phyloP scores from a whole-genome alignment of 2,329 filamentous ascomycete genomes.

The Diaporthe ilicicola region DNA sequence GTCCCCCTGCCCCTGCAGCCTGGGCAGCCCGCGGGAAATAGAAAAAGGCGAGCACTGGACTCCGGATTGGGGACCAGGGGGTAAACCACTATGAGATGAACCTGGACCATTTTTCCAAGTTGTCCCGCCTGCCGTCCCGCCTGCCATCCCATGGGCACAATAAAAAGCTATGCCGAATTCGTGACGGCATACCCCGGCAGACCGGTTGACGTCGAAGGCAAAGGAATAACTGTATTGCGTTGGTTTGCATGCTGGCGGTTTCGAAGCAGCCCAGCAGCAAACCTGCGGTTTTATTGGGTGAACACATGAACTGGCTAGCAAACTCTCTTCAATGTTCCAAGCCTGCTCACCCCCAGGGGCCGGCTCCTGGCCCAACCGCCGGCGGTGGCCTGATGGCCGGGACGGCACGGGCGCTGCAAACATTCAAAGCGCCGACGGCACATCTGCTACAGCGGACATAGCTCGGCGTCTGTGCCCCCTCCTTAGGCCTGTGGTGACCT shows the following conservation, averaged over 20 bases:
- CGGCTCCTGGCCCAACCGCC: background rate
- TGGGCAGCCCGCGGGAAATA: background rate
- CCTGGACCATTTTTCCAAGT: background rate
- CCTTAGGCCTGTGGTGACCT: background rate
- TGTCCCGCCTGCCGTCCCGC: background rate
- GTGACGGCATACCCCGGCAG: background rate
- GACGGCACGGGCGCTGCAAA: background rate
- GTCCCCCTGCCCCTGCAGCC: background rate
- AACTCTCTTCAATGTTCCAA: too few species aligned
- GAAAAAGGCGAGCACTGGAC: background rate
- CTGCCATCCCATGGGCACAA: background rate
- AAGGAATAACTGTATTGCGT: background rate
- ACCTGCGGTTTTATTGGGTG: background rate
- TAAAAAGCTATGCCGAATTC: background rate
- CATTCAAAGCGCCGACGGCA: background rate
- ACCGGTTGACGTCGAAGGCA: too few species aligned
- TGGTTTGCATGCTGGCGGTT: background rate
- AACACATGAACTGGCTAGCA: background rate
- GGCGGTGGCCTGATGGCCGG: background rate
- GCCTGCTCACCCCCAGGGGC: background rate
- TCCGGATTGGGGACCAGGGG: background rate
- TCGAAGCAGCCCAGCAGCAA: background rate
- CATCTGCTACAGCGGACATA: conserved; percentile 2
- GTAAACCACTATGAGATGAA: background rate
- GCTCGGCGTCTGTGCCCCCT: background rate